These are phyloP conservation scores for Neonectria punicea DNA, from an alignment of 2,329 filamentous ascomycete genomes.

Conservation along the genomic window DNA sequence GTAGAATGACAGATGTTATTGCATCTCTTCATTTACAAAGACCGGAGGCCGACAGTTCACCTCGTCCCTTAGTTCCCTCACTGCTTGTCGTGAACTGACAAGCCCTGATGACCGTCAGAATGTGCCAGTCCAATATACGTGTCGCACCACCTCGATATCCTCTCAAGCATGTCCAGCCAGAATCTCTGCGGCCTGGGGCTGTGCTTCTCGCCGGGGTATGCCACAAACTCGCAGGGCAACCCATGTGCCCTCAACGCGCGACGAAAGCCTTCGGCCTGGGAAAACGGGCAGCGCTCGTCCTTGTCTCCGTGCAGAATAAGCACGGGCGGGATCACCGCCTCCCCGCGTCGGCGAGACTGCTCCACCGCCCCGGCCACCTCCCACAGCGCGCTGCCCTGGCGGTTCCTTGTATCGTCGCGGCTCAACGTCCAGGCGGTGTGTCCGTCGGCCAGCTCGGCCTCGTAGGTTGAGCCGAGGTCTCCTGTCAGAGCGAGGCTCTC, in stretches of 20 bases:
- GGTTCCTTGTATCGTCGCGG: conserved; percentile 22
- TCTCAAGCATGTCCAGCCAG: conserved; percentile 35
- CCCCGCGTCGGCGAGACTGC: background rate
- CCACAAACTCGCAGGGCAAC: conserved; percentile 27
- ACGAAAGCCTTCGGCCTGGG: conserved; percentile 22
- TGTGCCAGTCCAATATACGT: conserved; percentile 13
- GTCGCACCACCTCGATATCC: conserved; percentile 26
- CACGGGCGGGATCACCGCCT: conserved; percentile 21
- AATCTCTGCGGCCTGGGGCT: conserved; percentile 17
- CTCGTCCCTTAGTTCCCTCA: too few relatives aligned
- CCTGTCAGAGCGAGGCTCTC: conserved; percentile 50
- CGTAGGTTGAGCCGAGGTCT: conserved; percentile 24
- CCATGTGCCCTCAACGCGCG: conserved; percentile 19
- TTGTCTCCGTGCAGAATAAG: conserved; percentile 30
- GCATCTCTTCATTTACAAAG: too few relatives aligned
- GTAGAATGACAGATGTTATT: too few relatives aligned
- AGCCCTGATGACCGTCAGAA: too few relatives aligned
- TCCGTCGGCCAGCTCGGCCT: conserved; percentile 25
- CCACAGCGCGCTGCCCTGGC: conserved; percentile 31
- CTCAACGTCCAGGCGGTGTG: conserved; percentile 21
- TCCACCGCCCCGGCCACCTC: conserved; percentile 19
- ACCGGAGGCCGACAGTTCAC: too few relatives aligned
- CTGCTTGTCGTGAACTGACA: too few relatives aligned
- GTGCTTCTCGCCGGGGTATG: conserved; percentile 19
- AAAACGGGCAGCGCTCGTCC: conserved; percentile 31